Evolutionary conservation across 352 stramenopile species (phyloP).

Genomic region (Phytophthora colocasiae): DNA sequence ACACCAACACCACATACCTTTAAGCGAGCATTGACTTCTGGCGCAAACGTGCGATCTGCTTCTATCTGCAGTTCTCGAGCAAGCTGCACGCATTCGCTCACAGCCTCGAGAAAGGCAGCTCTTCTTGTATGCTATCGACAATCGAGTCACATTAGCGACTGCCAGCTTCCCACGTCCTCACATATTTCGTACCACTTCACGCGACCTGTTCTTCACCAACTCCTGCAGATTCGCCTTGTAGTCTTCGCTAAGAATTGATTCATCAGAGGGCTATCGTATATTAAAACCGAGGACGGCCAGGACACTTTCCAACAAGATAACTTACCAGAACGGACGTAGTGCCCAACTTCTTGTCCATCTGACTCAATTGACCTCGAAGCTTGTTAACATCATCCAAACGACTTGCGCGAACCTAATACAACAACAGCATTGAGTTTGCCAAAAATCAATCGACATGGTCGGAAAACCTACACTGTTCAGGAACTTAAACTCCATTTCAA

Average conservation of each 20-base stretch:
- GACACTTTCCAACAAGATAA: not conserved
- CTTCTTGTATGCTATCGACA: conserved; percentile 28
- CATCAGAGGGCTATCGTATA: conserved; percentile 18
- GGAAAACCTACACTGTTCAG: conserved; percentile 41
- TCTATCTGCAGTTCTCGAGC: conserved; percentile 36
- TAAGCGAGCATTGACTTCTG: conserved; percentile 30
- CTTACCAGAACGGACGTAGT: conserved; percentile 30
- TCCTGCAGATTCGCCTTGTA: conserved; percentile 32
- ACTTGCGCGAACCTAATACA: conserved; percentile 30
- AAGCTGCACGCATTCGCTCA: conserved; percentile 35
- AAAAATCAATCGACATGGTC: too few relatives aligned
- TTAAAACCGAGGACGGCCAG: not conserved
- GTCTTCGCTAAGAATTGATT: conserved; percentile 27
- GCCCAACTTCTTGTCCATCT: conserved; percentile 38
- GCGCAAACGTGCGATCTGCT: conserved; percentile 21
- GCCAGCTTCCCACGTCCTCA: not conserved
- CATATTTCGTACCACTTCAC: conserved; percentile 33
- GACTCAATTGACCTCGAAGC: conserved; percentile 23
- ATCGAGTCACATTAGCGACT: not conserved
- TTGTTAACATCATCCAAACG: conserved; percentile 31
- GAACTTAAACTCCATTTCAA: conserved; percentile 52
- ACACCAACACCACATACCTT: conserved; percentile 18
- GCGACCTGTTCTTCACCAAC: conserved; percentile 25
- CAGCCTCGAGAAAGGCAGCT: conserved; percentile 35
- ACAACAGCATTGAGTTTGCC: not conserved